These are phyloP conservation scores for Exophiala aquamarina DNA, from an alignment of 2,329 filamentous ascomycete genomes.

Conservation along the genomic window DNA sequence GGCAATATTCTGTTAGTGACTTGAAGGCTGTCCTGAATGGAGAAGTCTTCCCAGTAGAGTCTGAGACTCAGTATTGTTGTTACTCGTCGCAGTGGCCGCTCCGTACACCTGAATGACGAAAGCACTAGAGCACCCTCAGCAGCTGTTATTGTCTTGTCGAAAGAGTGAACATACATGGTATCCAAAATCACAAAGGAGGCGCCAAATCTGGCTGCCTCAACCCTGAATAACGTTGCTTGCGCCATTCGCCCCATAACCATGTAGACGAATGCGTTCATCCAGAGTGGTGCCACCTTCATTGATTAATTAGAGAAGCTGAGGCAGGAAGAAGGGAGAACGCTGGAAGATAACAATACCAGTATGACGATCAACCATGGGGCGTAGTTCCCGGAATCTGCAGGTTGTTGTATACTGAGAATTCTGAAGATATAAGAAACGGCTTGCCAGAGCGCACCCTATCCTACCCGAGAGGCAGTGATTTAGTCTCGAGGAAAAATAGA, in stretches of 20 bases:
- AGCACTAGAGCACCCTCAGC: neutral
- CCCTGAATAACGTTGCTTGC: constrained; percentile 34
- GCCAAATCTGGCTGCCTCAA: constrained; percentile 38
- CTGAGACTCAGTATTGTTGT: neutral
- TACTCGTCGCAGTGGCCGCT: neutral
- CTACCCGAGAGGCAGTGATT: no score
- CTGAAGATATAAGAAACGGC: constrained; percentile 1
- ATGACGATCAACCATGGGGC: constrained; percentile 2
- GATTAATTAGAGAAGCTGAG: neutral
- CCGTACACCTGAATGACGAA: constrained; percentile 4
- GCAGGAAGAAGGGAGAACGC: neutral
- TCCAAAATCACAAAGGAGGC: constrained; percentile 42
- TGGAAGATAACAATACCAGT: neutral
- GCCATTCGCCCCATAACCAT: constrained; percentile 47
- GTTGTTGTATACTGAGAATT: neutral
- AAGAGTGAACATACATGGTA: constrained; percentile 28
- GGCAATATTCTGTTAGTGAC: neutral
- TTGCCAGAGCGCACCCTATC: constrained; percentile 4
- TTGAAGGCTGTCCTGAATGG: no score
- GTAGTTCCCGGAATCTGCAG: constrained; percentile 1
- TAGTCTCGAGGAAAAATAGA: no score
- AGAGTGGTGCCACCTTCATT: constrained; percentile 5
- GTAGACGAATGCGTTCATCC: constrained; percentile 44
- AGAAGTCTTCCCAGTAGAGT: neutral
- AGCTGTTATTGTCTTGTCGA: neutral